Conservation (phyloP, 2,329 filamentous ascomycete genomes). For the Sclerotinia borealis region DNA sequence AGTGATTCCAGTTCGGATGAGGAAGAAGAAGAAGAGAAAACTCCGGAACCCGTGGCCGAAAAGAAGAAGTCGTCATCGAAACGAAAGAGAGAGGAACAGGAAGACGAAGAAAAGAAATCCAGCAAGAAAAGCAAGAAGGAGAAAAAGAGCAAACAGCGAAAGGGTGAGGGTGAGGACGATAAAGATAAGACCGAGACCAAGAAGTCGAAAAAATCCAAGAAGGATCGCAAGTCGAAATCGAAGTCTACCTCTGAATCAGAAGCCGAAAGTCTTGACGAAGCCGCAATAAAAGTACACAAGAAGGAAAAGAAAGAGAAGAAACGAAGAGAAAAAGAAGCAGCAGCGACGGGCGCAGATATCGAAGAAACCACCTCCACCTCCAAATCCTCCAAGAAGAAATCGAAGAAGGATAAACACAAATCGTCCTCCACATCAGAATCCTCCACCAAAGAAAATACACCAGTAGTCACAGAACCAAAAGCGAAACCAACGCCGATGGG, state of each 20-base stretch:
- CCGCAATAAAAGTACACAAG: not conserved
- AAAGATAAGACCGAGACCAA: slow-evolving; percentile 17
- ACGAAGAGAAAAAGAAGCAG: slow-evolving; percentile 15
- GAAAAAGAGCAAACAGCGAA: slow-evolving; percentile 33
- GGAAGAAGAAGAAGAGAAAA: slow-evolving; percentile 12
- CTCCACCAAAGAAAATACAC: slow-evolving; percentile 23
- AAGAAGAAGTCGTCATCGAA: slow-evolving; percentile 32
- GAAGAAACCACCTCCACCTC: slow-evolving; percentile 4
- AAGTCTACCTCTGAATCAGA: not conserved
- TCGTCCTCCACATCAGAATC: slow-evolving; percentile 29
- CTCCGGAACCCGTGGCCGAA: slow-evolving; percentile 14
- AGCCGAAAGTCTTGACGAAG: not conserved
- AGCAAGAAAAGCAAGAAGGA: slow-evolving; percentile 15
- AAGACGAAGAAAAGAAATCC: slow-evolving; percentile 35
- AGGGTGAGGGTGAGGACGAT: slow-evolving; percentile 38
- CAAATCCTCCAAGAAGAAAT: slow-evolving; percentile 34
- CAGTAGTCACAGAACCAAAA: slow-evolving; percentile 33
- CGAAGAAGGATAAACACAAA: slow-evolving; percentile 37
- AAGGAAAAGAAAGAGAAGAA: slow-evolving; percentile 14
- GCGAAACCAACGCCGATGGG: slow-evolving; percentile 43
- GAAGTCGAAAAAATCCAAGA: slow-evolving; percentile 34
- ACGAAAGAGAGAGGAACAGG: slow-evolving; percentile 39
- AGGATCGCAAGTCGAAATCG: slow-evolving; percentile 10
- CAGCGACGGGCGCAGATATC: not conserved
- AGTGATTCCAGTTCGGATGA: not conserved